phyloP scores from a whole-genome alignment of 441 rosid species.

The Hura crepitans region DNA sequence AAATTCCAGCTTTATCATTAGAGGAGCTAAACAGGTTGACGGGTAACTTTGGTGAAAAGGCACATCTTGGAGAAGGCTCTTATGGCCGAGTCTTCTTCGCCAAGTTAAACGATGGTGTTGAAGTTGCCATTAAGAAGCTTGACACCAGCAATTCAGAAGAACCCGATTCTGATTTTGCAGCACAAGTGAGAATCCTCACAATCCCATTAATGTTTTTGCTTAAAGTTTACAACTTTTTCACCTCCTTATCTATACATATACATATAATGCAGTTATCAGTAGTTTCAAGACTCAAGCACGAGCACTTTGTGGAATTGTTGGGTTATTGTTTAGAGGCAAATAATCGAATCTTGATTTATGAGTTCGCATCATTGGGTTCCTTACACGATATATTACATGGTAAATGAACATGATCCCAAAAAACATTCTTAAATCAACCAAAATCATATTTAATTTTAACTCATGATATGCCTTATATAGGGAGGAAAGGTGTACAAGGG shows the following conservation, averaged over 20 bases:
- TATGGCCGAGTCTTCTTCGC: constrained; percentile 82
- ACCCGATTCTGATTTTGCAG: constrained; percentile 69
- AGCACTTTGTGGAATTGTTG: constrained; percentile 64
- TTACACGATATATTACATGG: constrained; percentile 90
- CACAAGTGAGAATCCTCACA: constrained; percentile 43
- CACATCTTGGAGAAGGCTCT: constrained; percentile 89
- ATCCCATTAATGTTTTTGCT: not conserved
- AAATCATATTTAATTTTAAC: too few species aligned
- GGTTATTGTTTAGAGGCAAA: constrained; percentile 80
- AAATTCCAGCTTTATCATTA: constrained; percentile 57
- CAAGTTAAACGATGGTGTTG: constrained; percentile 39
- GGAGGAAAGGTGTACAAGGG: constrained; percentile 87
- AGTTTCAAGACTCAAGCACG: constrained; percentile 79
- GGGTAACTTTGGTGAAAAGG: constrained; percentile 62
- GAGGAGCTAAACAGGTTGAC: constrained; percentile 63
- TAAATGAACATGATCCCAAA: too few species aligned
- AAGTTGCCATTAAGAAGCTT: constrained; percentile 79
- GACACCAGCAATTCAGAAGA: constrained; percentile 69
- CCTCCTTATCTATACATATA: not conserved
- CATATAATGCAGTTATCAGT: constrained; percentile 67
- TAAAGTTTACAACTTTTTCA: not conserved
- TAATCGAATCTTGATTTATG: constrained; percentile 60
- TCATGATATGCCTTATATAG: constrained; percentile 26
- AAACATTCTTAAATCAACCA: too few species aligned
- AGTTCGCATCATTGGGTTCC: constrained; percentile 76